Percentiles rank a stretch among this genome's conserved stretches.
phyloP scores from a whole-genome alignment of 2,329 filamentous ascomycete species.

The Sporothrix curviconia region DNA sequence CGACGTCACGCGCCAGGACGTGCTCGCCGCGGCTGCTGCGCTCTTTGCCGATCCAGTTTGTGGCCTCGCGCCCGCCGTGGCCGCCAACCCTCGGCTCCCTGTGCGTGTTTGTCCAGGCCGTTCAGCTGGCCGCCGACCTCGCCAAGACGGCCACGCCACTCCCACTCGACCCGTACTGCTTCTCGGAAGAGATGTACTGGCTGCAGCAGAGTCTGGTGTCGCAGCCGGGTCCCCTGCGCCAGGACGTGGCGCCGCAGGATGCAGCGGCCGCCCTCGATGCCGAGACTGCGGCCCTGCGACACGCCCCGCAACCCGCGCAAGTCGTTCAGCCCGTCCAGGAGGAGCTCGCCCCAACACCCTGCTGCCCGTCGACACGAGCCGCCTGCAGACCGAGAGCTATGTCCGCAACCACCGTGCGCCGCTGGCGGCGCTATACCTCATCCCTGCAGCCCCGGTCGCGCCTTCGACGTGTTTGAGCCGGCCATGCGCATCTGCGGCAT shows the following conservation, averaged over 20 bases:
- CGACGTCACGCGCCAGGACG: constrained; percentile 13
- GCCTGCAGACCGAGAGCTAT: constrained; percentile 20
- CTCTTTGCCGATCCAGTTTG: constrained; percentile 22
- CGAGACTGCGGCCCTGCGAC: constrained; percentile 2
- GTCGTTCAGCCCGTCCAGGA: not conserved
- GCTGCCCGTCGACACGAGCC: constrained; percentile 19
- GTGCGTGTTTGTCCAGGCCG: constrained; percentile 23
- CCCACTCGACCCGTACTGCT: constrained; percentile 26
- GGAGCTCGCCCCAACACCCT: not conserved
- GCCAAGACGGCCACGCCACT: constrained; percentile 9
- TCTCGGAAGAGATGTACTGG: constrained; percentile 28
- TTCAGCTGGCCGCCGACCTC: constrained; percentile 21
- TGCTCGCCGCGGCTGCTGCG: constrained; percentile 15
- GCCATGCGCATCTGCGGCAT: constrained; percentile 26
- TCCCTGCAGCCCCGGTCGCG: constrained; percentile 4
- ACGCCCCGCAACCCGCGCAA: not conserved
- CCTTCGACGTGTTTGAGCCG: constrained; percentile 22
- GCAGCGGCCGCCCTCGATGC: not conserved
- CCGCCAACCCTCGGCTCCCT: constrained; percentile 24
- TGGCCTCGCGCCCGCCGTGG: constrained; percentile 21
- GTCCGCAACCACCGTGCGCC: constrained; percentile 23
- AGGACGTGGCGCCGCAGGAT: constrained; percentile 5
- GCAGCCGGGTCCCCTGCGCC: constrained; percentile 24
- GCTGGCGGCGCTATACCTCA: constrained; percentile 15
- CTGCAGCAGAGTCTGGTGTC: constrained; percentile 26